A percentile compares a stretch with the other conserved stretches of the same genome.
Conservation (phyloP, 129 eudicot genomes). For the Helichrysum umbraculigerum region DNA sequence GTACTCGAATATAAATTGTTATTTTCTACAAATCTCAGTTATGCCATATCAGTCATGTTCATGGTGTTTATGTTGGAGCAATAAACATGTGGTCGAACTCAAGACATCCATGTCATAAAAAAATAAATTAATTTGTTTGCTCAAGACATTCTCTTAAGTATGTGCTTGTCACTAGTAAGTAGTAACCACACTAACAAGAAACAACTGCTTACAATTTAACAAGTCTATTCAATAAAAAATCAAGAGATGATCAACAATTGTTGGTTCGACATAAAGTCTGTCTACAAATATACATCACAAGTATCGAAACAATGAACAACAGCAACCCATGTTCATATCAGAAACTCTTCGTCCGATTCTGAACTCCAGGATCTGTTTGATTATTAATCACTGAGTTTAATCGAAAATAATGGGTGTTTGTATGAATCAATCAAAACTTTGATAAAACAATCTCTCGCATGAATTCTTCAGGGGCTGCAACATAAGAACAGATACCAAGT, state of each 20-base stretch:
- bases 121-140: neutral
- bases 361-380: conserved; percentile 21
- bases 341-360: conserved; percentile 46
- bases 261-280: conserved; percentile 23
- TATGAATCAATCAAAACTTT: conserved; percentile 46
- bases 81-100: neutral
- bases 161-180: neutral
- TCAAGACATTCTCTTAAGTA: neutral
- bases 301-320: conserved; percentile 24
- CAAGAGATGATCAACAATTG: conserved; percentile 27
- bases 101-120: too few species aligned
- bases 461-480: conserved; percentile 81
- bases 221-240: conserved; percentile 33
- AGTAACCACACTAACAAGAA: neutral
- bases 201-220: neutral
- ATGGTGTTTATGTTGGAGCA: neutral
- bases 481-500: conserved; percentile 5
- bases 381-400: conserved; percentile 15
- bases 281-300: conserved; percentile 35
- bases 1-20: neutral
- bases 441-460: conserved; percentile 66
- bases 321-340: conserved; percentile 35
- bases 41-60: neutral
- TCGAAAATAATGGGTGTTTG: conserved; percentile 12
- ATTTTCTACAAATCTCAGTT: neutral